A percentile compares a stretch with the other conserved stretches of the same genome.
These are phyloP conservation scores for Luffa acutangula DNA, from an alignment of 306 rosid species.

Conservation along the genomic window DNA sequence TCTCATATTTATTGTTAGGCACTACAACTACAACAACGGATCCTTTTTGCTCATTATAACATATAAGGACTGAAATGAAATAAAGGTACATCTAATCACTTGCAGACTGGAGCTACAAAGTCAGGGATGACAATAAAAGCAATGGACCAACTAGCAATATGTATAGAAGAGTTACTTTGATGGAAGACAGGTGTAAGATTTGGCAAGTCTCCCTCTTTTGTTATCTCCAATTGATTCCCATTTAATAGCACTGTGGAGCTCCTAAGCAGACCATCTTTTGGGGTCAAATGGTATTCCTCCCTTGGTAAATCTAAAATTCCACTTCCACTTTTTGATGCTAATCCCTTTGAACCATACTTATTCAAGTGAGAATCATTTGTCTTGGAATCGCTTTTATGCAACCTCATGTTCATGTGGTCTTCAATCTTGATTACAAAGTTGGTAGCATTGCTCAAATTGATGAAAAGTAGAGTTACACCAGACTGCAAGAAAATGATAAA, in stretches of 20 bases:
- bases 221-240: constrained; percentile 41
- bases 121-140: not conserved
- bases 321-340: too few species aligned
- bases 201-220: constrained; percentile 49
- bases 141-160: not conserved
- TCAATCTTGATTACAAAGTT: constrained; percentile 27
- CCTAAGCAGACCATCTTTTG: constrained; percentile 30
- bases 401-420: constrained; percentile 6
- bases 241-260: constrained; percentile 58
- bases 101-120: not conserved
- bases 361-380: not conserved
- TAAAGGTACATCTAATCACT: not conserved
- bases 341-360: too few species aligned
- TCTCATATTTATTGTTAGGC: too few species aligned
- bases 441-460: not conserved
- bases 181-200: not conserved
- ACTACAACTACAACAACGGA: too few species aligned
- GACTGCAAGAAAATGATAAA: constrained; percentile 21
- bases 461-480: constrained; percentile 35
- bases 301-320: constrained; percentile 9
- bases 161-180: not conserved
- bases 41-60: too few species aligned
- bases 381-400: not conserved
- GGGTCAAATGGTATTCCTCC: constrained; percentile 67
- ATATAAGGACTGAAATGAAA: too few species aligned